Conservation (phyloP, 2,329 filamentous ascomycete species). For the Geosmithia putterillii region DNA sequence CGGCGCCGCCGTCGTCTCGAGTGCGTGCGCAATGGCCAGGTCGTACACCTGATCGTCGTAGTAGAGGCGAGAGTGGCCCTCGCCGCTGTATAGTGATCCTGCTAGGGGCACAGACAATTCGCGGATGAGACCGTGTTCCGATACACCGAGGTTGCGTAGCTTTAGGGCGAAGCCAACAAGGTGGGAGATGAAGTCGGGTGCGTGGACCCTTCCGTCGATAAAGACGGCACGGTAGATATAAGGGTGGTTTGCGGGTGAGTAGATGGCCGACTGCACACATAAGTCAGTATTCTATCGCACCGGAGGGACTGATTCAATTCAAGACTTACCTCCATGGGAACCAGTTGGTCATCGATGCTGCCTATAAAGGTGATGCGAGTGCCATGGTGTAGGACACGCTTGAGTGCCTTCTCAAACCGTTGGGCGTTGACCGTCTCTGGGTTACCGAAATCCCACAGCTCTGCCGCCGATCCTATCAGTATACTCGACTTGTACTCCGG, state of each 20-base stretch:
- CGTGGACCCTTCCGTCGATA: conserved; percentile 83
- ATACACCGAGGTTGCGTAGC: conserved; percentile 81
- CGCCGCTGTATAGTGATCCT: conserved; percentile 80
- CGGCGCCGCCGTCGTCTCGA: conserved; percentile 44
- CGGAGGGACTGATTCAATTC: too few relatives aligned
- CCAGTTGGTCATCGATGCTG: conserved; percentile 93
- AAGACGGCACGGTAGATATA: conserved; percentile 95
- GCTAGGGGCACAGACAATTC: conserved; percentile 83
- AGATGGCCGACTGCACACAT: conserved; percentile 58
- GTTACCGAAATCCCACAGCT: conserved; percentile 88
- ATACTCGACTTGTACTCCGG: conserved; percentile 82
- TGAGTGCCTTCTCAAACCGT: conserved; percentile 65
- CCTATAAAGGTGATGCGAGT: conserved; percentile 79
- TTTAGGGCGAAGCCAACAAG: conserved; percentile 89
- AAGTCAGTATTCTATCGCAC: neutral
- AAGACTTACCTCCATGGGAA: conserved; percentile 68
- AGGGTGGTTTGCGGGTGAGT: conserved; percentile 74
- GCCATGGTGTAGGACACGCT: conserved; percentile 63
- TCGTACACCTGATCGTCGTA: conserved; percentile 81
- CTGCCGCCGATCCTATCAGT: conserved; percentile 80
- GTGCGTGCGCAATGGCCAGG: conserved; percentile 58
- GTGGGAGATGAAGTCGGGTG: conserved; percentile 86
- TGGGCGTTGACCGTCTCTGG: conserved; percentile 71
- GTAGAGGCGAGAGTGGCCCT: conserved; percentile 88
- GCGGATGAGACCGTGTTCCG: conserved; percentile 84